A percentile compares a stretch with the other conserved stretches of the same genome.
phyloP scores from a whole-genome alignment of 805 yeast genomes.

The Saccharomycopsis capsularis region DNA sequence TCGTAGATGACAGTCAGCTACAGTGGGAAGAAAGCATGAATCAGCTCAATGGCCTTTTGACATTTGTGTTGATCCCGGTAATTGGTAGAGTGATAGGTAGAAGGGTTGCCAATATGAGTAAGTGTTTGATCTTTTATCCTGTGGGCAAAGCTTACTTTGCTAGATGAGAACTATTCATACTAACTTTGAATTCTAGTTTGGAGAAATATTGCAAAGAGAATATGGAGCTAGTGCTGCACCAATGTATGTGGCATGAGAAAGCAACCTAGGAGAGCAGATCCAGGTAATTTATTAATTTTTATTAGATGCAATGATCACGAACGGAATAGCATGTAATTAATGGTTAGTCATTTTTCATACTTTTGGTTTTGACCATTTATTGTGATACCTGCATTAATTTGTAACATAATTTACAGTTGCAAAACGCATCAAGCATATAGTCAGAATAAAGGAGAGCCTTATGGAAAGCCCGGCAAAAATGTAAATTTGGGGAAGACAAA shows the following conservation, averaged over 20 bases:
- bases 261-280: no score
- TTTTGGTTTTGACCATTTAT: no score
- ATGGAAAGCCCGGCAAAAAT: no score
- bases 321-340: no score
- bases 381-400: no score
- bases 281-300: no score
- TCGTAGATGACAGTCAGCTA: constrained; percentile 28
- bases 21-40: constrained; percentile 43
- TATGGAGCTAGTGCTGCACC: constrained; percentile 17
- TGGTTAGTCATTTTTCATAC: no score
- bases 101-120: constrained; percentile 25
- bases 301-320: no score
- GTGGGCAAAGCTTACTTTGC: neutral
- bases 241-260: no score
- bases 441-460: no score
- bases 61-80: constrained; percentile 36
- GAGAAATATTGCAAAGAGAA: constrained; percentile 14
- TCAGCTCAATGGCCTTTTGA: constrained; percentile 36
- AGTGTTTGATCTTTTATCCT: neutral
- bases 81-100: constrained; percentile 40
- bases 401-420: no score
- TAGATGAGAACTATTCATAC: neutral
- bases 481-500: neutral
- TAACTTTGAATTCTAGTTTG: constrained; percentile 6
- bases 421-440: no score